phyloP scores from a whole-genome alignment of 768 basidiomycete species.

The Suillus cothurnatus region DNA sequence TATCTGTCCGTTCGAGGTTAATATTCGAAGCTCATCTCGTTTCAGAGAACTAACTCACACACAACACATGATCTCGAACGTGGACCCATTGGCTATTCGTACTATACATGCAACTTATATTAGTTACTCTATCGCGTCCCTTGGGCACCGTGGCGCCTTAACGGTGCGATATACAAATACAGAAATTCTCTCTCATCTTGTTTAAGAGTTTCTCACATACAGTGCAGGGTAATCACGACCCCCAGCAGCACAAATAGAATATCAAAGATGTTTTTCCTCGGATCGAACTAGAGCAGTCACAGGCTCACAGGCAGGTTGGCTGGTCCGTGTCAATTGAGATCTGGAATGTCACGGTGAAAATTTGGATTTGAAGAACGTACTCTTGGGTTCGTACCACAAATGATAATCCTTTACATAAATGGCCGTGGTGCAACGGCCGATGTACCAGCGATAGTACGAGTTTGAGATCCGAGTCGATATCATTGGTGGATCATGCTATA shows the following conservation, averaged over 20 bases:
- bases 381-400: too few relatives aligned
- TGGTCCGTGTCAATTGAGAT: neutral
- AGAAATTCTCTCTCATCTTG: neutral
- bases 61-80: too few relatives aligned
- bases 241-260: neutral
- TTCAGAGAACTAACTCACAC: too few relatives aligned
- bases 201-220: neutral
- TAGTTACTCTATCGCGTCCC: too few relatives aligned
- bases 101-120: too few relatives aligned
- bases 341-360: too few relatives aligned
- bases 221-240: neutral
- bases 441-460: neutral
- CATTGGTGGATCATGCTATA: neutral
- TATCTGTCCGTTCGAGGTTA: neutral
- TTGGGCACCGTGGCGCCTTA: too few relatives aligned
- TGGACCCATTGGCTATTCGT: too few relatives aligned
- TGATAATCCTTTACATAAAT: neutral
- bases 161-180: too few relatives aligned
- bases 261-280: neutral
- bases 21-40: neutral
- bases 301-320: neutral
- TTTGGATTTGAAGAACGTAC: neutral
- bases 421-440: too few relatives aligned
- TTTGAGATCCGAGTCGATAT: neutral
- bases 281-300: neutral